Conservation (phyloP, 768 basidiomycete genomes). For the Tremella yokohamensis region DNA sequence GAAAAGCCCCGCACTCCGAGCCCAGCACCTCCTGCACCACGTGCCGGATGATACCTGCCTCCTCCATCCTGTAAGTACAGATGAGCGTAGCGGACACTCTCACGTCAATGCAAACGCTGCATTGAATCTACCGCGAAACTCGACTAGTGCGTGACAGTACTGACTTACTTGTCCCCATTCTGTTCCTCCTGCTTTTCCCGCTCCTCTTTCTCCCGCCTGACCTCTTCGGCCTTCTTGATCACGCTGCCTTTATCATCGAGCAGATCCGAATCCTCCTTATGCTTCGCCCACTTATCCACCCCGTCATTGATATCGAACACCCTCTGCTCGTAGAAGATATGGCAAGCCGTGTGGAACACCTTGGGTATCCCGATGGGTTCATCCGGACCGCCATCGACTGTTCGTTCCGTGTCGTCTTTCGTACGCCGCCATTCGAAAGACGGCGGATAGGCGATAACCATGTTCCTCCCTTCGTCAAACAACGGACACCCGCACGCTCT, state of each 20-base stretch:
- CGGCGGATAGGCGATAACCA: slow-evolving; percentile 45
- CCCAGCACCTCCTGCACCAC: too few species aligned
- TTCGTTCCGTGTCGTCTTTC: slow-evolving; percentile 4
- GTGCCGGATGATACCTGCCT: not conserved
- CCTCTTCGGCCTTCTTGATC: too few species aligned
- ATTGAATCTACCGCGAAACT: too few species aligned
- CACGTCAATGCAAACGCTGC: too few species aligned
- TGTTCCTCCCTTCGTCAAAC: slow-evolving; percentile 42
- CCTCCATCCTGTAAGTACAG: not conserved
- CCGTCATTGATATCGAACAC: slow-evolving; percentile 37
- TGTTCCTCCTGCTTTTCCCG: too few species aligned
- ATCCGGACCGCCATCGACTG: slow-evolving; percentile 9
- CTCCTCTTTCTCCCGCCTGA: too few species aligned
- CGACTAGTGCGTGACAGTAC: too few species aligned
- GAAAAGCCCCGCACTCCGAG: not conserved
- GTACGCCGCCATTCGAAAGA: slow-evolving; percentile 37
- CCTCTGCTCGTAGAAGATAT: slow-evolving; percentile 43
- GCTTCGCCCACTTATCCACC: slow-evolving; percentile 35
- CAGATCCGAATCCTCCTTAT: slow-evolving; percentile 32
- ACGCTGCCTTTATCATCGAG: slow-evolving; percentile 25
- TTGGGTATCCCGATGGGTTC: slow-evolving; percentile 24
- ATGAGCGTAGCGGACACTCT: too few species aligned
- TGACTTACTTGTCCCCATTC: too few species aligned
- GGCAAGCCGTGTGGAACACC: slow-evolving; percentile 25
- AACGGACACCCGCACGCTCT: slow-evolving; percentile 39